A percentile compares a stretch with the other conserved stretches of the same genome.
Evolutionary conservation across 129 eudicot species (phyloP).

Genomic region (Chrysanthemum makinoi): DNA sequence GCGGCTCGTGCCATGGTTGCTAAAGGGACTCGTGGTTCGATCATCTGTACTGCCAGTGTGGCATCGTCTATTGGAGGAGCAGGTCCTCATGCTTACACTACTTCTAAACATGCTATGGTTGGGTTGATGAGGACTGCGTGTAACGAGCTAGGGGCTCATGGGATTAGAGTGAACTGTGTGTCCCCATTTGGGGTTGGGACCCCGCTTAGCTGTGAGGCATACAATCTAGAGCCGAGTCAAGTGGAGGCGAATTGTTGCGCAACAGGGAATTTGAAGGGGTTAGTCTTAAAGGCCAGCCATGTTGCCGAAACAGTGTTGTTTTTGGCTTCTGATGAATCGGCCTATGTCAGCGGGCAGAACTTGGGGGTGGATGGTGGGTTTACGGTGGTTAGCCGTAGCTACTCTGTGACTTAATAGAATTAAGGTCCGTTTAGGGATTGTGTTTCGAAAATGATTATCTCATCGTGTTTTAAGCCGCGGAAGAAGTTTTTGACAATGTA

Average conservation of each 20-base stretch:
- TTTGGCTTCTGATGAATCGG: constrained; percentile 81
- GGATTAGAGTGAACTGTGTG: constrained; percentile 70
- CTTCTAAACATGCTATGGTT: constrained; percentile 70
- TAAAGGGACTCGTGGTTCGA: constrained; percentile 49
- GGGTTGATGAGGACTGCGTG: constrained; percentile 65
- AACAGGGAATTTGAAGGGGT: constrained; percentile 52
- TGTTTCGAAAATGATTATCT: background rate
- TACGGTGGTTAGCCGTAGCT: constrained; percentile 50
- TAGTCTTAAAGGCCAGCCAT: constrained; percentile 58
- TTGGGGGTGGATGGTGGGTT: constrained; percentile 82
- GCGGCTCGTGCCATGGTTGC: constrained; percentile 74
- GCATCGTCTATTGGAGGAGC: constrained; percentile 61
- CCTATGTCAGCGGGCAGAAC: constrained; percentile 67
- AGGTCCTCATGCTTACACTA: constrained; percentile 67
- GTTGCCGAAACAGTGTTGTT: constrained; percentile 78
- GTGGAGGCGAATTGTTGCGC: constrained; percentile 43
- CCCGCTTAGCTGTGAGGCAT: constrained; percentile 54
- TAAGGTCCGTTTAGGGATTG: background rate
- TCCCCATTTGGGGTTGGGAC: constrained; percentile 83
- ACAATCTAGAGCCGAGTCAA: constrained; percentile 34
- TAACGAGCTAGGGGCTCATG: constrained; percentile 65
- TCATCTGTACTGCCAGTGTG: constrained; percentile 75
- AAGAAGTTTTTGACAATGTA: too few species aligned
- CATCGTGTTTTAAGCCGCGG: background rate
- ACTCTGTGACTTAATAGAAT: constrained; percentile 16